Percentiles rank a stretch among this genome's conserved stretches.
phyloP scores from a whole-genome alignment of 345 rosid species.

The Excoecaria cochinchinensis region DNA sequence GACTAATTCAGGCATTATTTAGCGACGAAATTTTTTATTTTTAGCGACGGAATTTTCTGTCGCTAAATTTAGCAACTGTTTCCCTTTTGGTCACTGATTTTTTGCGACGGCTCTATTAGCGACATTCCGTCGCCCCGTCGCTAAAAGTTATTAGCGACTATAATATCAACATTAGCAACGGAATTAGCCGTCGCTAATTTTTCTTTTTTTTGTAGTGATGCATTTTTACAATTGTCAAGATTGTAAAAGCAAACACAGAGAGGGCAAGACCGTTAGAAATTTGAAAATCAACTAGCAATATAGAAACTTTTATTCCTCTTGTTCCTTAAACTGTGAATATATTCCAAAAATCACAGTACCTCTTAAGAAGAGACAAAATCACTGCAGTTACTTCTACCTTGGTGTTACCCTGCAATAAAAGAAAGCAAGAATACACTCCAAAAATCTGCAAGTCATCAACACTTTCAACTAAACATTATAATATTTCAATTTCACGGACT shows the following conservation, averaged over 20 bases:
- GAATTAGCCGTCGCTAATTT: too few species aligned
- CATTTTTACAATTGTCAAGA: slow-evolving; percentile 74
- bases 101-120: too few species aligned
- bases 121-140: too few species aligned
- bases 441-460: neutral
- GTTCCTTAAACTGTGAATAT: neutral
- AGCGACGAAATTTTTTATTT: too few species aligned
- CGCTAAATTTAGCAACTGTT: too few species aligned
- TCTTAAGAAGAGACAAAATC: slow-evolving; percentile 87
- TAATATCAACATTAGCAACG: too few species aligned
- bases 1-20: too few species aligned
- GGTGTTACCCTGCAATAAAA: slow-evolving; percentile 43
- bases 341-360: slow-evolving; percentile 39
- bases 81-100: too few species aligned
- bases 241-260: slow-evolving; percentile 48
- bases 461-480: neutral
- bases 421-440: neutral
- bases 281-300: neutral
- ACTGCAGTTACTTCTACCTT: slow-evolving; percentile 79
- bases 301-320: neutral
- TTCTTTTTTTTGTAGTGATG: too few species aligned
- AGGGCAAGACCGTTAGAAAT: slow-evolving; percentile 3
- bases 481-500: neutral
- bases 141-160: too few species aligned
- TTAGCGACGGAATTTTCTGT: too few species aligned